These are phyloP conservation scores for Musa balbisiana DNA, from an alignment of 202 grass and related monocot species.

Conservation along the genomic window DNA sequence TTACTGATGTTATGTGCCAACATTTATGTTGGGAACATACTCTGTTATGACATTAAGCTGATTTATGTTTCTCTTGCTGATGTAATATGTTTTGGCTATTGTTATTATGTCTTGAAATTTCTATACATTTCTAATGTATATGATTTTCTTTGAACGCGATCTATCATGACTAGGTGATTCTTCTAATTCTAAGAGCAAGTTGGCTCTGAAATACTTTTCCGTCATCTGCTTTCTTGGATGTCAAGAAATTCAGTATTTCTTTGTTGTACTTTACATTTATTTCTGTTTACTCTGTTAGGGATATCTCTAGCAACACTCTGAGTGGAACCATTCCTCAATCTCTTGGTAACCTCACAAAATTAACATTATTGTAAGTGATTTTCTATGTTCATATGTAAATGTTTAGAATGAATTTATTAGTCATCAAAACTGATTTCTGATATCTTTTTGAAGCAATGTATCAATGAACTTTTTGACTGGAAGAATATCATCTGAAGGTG, in stretches of 20 bases:
- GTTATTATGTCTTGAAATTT: neutral
- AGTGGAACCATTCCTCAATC: conserved; percentile 79
- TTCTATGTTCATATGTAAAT: conserved; percentile 23
- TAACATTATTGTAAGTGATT: conserved; percentile 72
- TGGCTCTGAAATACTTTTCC: neutral
- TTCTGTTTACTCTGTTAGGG: conserved; percentile 37
- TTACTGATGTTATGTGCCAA: neutral
- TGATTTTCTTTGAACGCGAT: neutral
- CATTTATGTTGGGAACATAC: neutral
- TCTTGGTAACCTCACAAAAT: conserved; percentile 72
- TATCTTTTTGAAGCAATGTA: conserved; percentile 63
- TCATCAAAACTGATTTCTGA: conserved; percentile 13
- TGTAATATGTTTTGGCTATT: neutral
- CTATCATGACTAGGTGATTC: neutral
- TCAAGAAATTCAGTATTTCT: neutral
- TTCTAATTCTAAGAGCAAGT: neutral
- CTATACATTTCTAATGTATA: neutral
- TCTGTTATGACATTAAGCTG: neutral
- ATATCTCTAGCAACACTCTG: conserved; percentile 92
- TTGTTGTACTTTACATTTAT: conserved; percentile 11
- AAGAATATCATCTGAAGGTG: conserved; percentile 63
- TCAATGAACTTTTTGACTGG: conserved; percentile 98
- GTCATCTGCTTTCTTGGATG: neutral
- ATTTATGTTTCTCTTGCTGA: neutral
- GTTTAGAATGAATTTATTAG: neutral